Percentiles rank a stretch among this genome's conserved stretches.
Evolutionary conservation across 768 basidiomycete genomes (phyloP).

Genomic region (Naganishia antarctica): DNA sequence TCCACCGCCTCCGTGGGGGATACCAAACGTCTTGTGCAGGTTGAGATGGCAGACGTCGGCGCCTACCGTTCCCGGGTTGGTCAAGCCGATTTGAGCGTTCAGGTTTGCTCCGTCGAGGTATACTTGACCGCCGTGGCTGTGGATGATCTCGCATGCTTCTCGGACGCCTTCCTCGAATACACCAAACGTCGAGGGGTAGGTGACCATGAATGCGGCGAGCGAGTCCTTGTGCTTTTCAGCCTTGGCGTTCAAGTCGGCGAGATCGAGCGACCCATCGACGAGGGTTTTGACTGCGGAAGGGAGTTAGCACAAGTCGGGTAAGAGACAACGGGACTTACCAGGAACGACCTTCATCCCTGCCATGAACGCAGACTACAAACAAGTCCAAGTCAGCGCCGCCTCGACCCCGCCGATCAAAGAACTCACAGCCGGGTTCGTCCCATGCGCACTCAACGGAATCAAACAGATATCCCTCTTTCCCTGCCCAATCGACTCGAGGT

Average conservation of each 20-base stretch:
- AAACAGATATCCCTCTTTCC: conserved; percentile 81
- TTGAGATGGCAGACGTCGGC: conserved; percentile 98
- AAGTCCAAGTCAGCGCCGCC: conserved; percentile 50
- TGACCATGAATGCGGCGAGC: conserved; percentile 96
- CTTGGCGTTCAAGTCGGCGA: conserved; percentile 76
- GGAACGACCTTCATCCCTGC: conserved; percentile 93
- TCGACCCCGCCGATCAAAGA: conserved; percentile 36
- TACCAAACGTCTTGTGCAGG: conserved; percentile 95
- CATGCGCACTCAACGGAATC: conserved; percentile 93
- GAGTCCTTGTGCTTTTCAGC: conserved; percentile 86
- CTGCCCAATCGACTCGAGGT: conserved; percentile 83
- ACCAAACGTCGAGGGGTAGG: conserved; percentile 95
- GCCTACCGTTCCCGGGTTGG: conserved; percentile 81
- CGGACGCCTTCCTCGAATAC: conserved; percentile 88
- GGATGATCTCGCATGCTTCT: conserved; percentile 86
- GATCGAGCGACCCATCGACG: conserved; percentile 79
- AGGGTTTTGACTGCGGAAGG: conserved; percentile 66
- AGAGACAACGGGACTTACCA: background rate
- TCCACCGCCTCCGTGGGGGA: conserved; percentile 97
- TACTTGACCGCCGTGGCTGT: conserved; percentile 92
- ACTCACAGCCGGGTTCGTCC: conserved; percentile 79
- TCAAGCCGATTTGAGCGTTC: conserved; percentile 87
- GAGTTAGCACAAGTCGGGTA: background rate
- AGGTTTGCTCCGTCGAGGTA: conserved; percentile 96
- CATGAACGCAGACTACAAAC: conserved; percentile 76